phyloP scores from a whole-genome alignment of 805 yeast genomes.

The Grigorovia transvaalensis region DNA sequence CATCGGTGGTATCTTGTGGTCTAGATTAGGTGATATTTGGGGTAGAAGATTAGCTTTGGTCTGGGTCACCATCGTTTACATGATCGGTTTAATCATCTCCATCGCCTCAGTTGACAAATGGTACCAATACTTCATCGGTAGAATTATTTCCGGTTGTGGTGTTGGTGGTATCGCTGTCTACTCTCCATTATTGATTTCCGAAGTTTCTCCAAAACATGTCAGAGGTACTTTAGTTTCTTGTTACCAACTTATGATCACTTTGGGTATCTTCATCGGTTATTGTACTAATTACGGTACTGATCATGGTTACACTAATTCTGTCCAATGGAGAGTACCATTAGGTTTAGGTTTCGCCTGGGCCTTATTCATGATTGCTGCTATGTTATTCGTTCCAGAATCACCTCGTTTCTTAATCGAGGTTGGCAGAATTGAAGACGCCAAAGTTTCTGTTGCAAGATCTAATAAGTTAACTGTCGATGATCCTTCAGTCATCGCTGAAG shows the following conservation, averaged over 20 bases:
- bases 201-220: constrained; percentile 57
- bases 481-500: constrained; percentile 46
- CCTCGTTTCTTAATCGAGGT: constrained; percentile 56
- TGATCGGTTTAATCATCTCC: constrained; percentile 58
- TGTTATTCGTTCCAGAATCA: constrained; percentile 57
- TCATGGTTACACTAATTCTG: constrained; percentile 44
- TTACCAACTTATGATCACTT: constrained; percentile 59
- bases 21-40: constrained; percentile 48
- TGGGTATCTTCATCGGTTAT: constrained; percentile 69
- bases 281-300: constrained; percentile 63
- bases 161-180: constrained; percentile 72
- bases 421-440: constrained; percentile 51
- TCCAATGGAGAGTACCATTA: constrained; percentile 66
- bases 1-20: constrained; percentile 53
- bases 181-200: constrained; percentile 64
- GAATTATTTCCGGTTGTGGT: constrained; percentile 60
- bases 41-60: constrained; percentile 50
- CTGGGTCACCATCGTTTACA: constrained; percentile 34
- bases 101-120: constrained; percentile 44
- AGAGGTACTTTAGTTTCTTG: constrained; percentile 65
- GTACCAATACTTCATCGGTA: constrained; percentile 64
- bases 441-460: constrained; percentile 45
- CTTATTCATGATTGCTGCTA: constrained; percentile 28
- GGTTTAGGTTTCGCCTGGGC: constrained; percentile 46
- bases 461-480: constrained; percentile 47